phyloP scores from a whole-genome alignment of 129 eudicot genomes.

The Flaveria robusta region DNA sequence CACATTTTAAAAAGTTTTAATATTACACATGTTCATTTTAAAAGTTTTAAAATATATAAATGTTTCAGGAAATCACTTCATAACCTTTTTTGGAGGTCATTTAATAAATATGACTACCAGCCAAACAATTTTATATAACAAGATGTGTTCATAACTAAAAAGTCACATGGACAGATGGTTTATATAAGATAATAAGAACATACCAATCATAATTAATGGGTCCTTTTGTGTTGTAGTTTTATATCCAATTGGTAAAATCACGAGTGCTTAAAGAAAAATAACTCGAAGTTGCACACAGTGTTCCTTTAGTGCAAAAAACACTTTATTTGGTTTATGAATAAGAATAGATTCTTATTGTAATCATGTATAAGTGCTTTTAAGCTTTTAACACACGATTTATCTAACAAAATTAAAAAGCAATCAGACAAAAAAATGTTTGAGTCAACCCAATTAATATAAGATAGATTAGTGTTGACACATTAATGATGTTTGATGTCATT shows the following conservation, averaged over 20 bases:
- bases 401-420: background rate
- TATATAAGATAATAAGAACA: background rate
- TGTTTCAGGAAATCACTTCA: background rate
- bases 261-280: too few relatives aligned
- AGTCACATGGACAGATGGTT: conserved; percentile 2
- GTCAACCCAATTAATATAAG: background rate
- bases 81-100: background rate
- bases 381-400: background rate
- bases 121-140: background rate
- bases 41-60: background rate
- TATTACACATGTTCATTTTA: background rate
- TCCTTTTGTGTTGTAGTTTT: conserved; percentile 5
- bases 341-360: background rate
- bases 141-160: background rate
- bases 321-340: too few relatives aligned
- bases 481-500: background rate
- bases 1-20: background rate
- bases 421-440: background rate
- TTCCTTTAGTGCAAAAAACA: background rate
- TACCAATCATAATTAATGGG: background rate
- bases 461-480: too few relatives aligned
- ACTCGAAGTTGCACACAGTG: too few relatives aligned
- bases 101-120: background rate
- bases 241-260: background rate
- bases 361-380: background rate